These are phyloP conservation scores for Sporormia fimetaria DNA, from an alignment of 495 filamentous ascomycete genomes.

Conservation along the genomic window DNA sequence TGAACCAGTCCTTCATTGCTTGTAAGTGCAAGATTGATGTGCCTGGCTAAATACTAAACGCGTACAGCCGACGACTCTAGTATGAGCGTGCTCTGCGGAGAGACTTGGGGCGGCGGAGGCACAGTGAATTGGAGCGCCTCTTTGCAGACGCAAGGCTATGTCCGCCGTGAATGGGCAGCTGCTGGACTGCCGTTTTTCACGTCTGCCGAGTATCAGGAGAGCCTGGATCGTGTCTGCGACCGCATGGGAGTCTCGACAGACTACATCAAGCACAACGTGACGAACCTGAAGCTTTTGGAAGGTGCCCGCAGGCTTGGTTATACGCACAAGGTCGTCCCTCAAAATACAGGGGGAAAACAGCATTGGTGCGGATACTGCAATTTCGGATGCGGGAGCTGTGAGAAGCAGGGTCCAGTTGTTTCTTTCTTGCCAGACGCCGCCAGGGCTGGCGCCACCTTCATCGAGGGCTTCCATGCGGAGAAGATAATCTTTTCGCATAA, in stretches of 20 bases:
- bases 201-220: constrained; percentile 60
- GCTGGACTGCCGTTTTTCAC: constrained; percentile 65
- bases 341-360: constrained; percentile 59
- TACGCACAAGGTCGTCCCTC: constrained; percentile 55
- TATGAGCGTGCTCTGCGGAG: constrained; percentile 52
- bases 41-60: not conserved
- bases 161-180: constrained; percentile 75
- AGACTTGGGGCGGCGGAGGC: constrained; percentile 76
- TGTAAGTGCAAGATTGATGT: constrained; percentile 5
- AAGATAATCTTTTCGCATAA: constrained; percentile 54
- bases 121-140: constrained; percentile 83
- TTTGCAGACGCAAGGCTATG: constrained; percentile 67
- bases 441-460: constrained; percentile 59
- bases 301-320: constrained; percentile 69
- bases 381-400: constrained; percentile 57
- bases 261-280: constrained; percentile 55
- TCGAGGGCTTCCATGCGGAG: constrained; percentile 64
- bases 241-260: constrained; percentile 69
- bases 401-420: constrained; percentile 68
- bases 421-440: constrained; percentile 70
- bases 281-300: constrained; percentile 58
- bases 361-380: constrained; percentile 76
- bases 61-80: constrained; percentile 48
- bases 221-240: constrained; percentile 58
- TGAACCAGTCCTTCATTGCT: constrained; percentile 25